A percentile compares a stretch with the other conserved stretches of the same genome.
Evolutionary conservation across 352 stramenopile genomes (phyloP).

Genomic region (Pythium aquatile): DNA sequence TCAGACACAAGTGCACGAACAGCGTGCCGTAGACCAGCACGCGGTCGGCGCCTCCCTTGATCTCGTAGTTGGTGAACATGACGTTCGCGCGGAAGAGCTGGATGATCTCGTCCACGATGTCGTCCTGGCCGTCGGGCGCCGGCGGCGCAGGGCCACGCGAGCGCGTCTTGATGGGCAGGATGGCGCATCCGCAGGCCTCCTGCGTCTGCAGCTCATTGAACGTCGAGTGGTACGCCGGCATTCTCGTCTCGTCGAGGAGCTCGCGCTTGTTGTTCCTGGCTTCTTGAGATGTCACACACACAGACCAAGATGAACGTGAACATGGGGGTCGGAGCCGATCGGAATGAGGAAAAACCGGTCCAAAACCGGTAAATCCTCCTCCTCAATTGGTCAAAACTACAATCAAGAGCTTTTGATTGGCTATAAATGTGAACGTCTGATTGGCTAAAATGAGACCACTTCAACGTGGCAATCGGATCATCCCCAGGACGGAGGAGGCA

Average conservation of each 20-base stretch:
- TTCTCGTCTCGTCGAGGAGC: constrained; percentile 16
- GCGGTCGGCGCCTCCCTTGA: constrained; percentile 89
- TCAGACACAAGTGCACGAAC: constrained; percentile 90
- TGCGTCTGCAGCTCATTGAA: constrained; percentile 71
- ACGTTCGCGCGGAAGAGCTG: constrained; percentile 93
- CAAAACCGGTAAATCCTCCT: background rate
- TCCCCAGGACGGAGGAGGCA: background rate
- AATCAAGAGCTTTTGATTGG: background rate
- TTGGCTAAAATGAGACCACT: background rate
- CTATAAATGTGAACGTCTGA: background rate
- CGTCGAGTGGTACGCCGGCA: constrained; percentile 93
- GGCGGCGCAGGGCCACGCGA: constrained; percentile 82
- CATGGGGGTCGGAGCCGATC: background rate
- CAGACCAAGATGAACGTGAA: background rate
- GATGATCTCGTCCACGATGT: constrained; percentile 94
- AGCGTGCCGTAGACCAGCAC: constrained; percentile 94
- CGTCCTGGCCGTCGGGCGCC: constrained; percentile 72
- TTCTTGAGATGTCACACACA: constrained; percentile 5
- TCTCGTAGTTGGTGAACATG: constrained; percentile 93
- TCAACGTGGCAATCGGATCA: background rate
- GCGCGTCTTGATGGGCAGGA: constrained; percentile 90
- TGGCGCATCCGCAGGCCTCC: constrained; percentile 83
- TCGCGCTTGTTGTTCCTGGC: background rate
- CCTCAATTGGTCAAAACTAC: background rate
- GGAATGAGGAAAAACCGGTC: background rate